Percentiles rank a stretch among this genome's conserved stretches.
These are phyloP conservation scores for Yamadazyma friedrichii DNA, from an alignment of 1,139 yeast species.

Conservation along the genomic window DNA sequence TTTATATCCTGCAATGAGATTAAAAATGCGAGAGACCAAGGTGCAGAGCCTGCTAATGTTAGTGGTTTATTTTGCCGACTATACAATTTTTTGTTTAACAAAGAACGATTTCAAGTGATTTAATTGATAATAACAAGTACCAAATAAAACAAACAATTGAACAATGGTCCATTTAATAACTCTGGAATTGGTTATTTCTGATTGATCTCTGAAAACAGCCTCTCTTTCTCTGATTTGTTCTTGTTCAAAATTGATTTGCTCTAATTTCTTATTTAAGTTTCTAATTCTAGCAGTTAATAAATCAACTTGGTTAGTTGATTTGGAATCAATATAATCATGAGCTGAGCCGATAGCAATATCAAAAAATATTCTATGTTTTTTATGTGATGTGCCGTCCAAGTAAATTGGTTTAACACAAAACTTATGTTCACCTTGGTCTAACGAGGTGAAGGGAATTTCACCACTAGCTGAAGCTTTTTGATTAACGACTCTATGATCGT, in stretches of 20 bases:
- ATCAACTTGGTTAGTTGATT: conserved; percentile 45
- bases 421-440: conserved; percentile 48
- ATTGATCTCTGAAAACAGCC: conserved; percentile 47
- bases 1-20: not conserved
- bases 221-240: conserved; percentile 49
- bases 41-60: too few species aligned
- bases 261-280: conserved; percentile 40
- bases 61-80: conserved; percentile 8
- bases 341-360: conserved; percentile 50
- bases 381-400: conserved; percentile 30
- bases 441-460: conserved; percentile 43
- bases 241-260: conserved; percentile 46
- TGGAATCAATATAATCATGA: conserved; percentile 48
- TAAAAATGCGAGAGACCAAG: not conserved
- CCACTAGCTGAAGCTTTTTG: conserved; percentile 41
- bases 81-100: conserved; percentile 52
- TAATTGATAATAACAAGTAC: conserved; percentile 50
- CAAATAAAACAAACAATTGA: conserved; percentile 46
- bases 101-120: conserved; percentile 52
- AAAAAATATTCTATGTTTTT: conserved; percentile 42
- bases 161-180: conserved; percentile 48
- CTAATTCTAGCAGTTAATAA: conserved; percentile 40
- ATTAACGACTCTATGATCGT: conserved; percentile 42
- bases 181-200: conserved; percentile 46
- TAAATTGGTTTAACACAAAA: conserved; percentile 47